Evolutionary conservation across 257 asterid genomes (phyloP), one percentile per base, ranked within the genome.

Genomic region (Linderniella brevidens): DNA sequence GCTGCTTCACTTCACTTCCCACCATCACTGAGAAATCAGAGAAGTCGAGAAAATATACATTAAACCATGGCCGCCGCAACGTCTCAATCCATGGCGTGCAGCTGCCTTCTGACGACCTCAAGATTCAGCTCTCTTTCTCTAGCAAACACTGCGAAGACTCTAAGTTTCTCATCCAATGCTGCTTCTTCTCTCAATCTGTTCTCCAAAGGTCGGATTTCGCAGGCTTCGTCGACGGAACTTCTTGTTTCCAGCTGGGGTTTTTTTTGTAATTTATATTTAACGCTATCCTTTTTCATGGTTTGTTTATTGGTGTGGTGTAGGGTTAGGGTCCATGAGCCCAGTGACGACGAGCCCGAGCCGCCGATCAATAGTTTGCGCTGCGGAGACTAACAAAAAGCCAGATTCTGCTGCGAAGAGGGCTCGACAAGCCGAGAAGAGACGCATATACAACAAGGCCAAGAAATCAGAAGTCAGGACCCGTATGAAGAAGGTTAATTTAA

Each of bases 361-460:
- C 55, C 72, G 55, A 15, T 72, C 78, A 1, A 61, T 87, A 53
- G 80, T 83, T 0, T 82, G 98, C 62, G 99, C 82, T 25, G 93
- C 73, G 37, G 82, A 63, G 56, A 73, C 83, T 0, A 44, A 35
- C 15, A 84, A 81, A 74, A 90, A 79, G 69, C 67, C 94, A 1
- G 99, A 90, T 60, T 81, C 94, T 19, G 96, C 99, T 8, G 96
- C 94, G 13, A 90, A 90, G 72, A 78, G 98, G 68, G 94, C 92
- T 57, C 93, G 96, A 2, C 98, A 84, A 57, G 73, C 96, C 8
- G 96, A 90, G 82, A 90, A 90, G 80, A 81, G 94, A 66, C 67
- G 96, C 19, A 1, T 85, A 13, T 81, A 76, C 52, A 54, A 90
- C 54, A 90, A 79, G 62, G 69, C 86, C 5, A 49, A 50, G 48